Evolutionary conservation across 371 early-diverging fungal genomes (phyloP).

Genomic region (Mortierella sp.): DNA sequence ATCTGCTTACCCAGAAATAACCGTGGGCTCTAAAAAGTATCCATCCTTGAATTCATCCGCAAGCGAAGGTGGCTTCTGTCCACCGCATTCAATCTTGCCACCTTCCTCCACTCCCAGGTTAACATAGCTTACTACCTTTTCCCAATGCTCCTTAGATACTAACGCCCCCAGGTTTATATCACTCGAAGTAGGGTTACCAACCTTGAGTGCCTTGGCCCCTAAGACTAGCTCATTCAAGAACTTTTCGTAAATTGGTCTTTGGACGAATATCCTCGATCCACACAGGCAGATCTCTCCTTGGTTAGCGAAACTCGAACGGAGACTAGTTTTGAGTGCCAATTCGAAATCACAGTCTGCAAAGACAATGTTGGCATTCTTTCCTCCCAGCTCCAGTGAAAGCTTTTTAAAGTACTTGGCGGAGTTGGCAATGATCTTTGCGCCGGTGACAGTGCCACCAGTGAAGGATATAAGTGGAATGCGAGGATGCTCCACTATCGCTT

Average conservation of each 20-base stretch:
- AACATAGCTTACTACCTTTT: slow-evolving; percentile 78
- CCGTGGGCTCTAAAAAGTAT: slow-evolving; percentile 78
- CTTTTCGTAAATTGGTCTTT: slow-evolving; percentile 67
- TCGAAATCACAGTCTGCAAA: slow-evolving; percentile 82
- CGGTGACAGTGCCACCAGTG: slow-evolving; percentile 85
- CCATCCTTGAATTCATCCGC: slow-evolving; percentile 59
- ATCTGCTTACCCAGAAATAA: slow-evolving; percentile 65
- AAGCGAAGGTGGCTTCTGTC: slow-evolving; percentile 34
- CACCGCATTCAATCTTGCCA: slow-evolving; percentile 71
- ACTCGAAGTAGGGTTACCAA: slow-evolving; percentile 74
- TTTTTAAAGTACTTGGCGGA: slow-evolving; percentile 74
- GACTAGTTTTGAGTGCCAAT: slow-evolving; percentile 63
- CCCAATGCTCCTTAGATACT: slow-evolving; percentile 71
- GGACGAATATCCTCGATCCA: slow-evolving; percentile 78
- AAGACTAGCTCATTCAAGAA: slow-evolving; percentile 67
- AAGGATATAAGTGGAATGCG: slow-evolving; percentile 79
- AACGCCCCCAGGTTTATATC: slow-evolving; percentile 72
- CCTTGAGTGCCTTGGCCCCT: slow-evolving; percentile 59
- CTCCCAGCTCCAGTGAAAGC: slow-evolving; percentile 78
- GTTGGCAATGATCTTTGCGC: slow-evolving; percentile 63
- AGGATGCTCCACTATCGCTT: slow-evolving; percentile 73
- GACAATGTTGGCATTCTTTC: slow-evolving; percentile 84
- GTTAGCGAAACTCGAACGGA: slow-evolving; percentile 75
- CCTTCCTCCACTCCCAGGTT: slow-evolving; percentile 74
- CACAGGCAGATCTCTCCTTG: slow-evolving; percentile 80